Evolutionary conservation across 2,329 filamentous ascomycete genomes (phyloP), one percentile per base, ranked within the genome.

Genomic region (Pochonia chlamydosporia): DNA sequence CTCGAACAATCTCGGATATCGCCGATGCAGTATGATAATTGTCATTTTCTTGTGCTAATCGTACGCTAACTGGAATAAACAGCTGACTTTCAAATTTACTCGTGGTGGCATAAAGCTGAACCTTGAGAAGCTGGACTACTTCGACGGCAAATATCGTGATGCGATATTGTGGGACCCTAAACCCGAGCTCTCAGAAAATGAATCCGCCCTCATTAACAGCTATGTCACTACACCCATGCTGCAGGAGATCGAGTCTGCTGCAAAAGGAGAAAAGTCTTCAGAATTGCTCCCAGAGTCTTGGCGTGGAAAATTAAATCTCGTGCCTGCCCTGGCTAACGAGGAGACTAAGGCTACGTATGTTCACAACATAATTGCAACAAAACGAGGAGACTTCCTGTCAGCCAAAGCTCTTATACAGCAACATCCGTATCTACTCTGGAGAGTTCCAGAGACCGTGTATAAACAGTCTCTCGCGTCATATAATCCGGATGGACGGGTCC

Each of bases 1-100:
- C 65, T 5, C 59, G 66, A 69, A 77, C 75, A 21, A 68, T 96
- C 48, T 62, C 82, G 1, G 79, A 89, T 9, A 77, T 99, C 45
- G 75, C 89, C 39, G 63, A 83, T 16, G 81, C 82, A 49, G 86
- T 87, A 70, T 46, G 77, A 60, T 37, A 36, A 18, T 16, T 10
- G 10, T n/a, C n/a, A 23, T n/a, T 3, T 2, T 8, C 18, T 35
- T 1, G 6, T 9, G 4, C 25, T 16, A 4, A 31, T 26, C 20
- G n/a, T n/a, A 13, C 50, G 40, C 60, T 67, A 46, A 70, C 43
- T 14, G 31, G 30, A 37, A 13, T 21, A 4, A 37, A 14, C 50
- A 89, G 79, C 92, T 96, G 62, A 82, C 84, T 40, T 75, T 95
- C 54, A 90, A 89, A 60, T 95, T 96, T 67, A 97, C 90, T 3